phyloP scores from a whole-genome alignment of 345 rosid species.

The Ailanthus altissimus region DNA sequence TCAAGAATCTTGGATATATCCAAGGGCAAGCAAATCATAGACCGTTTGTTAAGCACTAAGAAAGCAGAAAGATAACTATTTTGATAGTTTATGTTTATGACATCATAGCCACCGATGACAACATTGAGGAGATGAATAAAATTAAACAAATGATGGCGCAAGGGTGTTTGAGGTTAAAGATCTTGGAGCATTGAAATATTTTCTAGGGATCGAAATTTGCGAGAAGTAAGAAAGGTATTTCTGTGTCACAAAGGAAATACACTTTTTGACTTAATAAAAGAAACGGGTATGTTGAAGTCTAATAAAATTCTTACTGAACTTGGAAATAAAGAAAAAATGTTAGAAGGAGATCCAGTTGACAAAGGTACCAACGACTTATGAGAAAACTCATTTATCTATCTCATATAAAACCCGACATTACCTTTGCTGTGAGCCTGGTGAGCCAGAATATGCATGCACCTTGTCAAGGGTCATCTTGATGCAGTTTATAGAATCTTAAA shows the following conservation, averaged over 20 bases:
- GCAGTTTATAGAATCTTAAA: too few relatives aligned
- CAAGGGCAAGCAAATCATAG: not conserved
- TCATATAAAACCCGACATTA: too few relatives aligned
- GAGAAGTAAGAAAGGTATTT: too few relatives aligned
- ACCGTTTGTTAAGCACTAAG: not conserved
- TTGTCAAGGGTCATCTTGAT: too few relatives aligned
- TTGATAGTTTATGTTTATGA: not conserved
- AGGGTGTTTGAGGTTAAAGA: too few relatives aligned
- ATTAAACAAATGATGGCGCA: not conserved
- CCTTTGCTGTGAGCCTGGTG: not conserved
- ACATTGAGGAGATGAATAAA: not conserved
- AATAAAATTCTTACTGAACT: not conserved
- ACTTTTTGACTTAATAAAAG: not conserved
- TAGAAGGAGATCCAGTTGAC: not conserved
- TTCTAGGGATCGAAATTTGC: too few relatives aligned
- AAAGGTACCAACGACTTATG: not conserved
- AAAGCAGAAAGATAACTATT: not conserved
- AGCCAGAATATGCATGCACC: too few relatives aligned
- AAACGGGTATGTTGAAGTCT: not conserved
- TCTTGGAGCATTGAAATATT: too few relatives aligned
- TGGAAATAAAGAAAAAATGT: not conserved
- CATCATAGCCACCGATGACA: not conserved
- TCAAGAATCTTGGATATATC: not conserved
- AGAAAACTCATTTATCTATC: not conserved
- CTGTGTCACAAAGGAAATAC: not conserved